Evolutionary conservation across 2,329 filamentous ascomycete species (phyloP).

Genomic region (Arthroderma uncinatum): DNA sequence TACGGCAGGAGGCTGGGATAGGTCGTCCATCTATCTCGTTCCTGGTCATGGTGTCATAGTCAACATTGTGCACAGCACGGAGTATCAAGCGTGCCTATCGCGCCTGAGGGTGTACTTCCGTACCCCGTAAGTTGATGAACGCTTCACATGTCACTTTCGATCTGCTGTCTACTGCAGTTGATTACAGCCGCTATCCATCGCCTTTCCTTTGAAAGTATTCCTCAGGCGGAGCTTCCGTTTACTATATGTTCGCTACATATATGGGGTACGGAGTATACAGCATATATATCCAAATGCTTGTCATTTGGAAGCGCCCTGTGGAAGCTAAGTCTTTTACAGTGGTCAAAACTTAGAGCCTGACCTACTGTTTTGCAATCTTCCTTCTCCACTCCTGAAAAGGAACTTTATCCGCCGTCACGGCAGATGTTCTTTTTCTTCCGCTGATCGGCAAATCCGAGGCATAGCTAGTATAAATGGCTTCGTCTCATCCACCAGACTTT

Average conservation of each 20-base stretch:
- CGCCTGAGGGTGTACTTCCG: background rate
- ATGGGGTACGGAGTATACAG: too few species aligned
- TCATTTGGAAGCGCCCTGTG: too few species aligned
- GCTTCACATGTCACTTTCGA: background rate
- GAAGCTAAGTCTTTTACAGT: too few species aligned
- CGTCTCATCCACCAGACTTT: background rate
- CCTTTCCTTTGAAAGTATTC: background rate
- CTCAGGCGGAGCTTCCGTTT: too few species aligned
- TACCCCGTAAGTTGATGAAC: background rate
- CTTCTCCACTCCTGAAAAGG: background rate
- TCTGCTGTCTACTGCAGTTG: background rate
- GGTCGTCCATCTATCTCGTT: background rate
- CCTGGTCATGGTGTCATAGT: background rate
- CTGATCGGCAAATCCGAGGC: constrained; percentile 1
- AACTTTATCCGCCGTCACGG: background rate
- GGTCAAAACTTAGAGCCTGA: background rate
- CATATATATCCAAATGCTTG: too few species aligned
- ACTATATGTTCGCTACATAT: too few species aligned
- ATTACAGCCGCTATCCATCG: background rate
- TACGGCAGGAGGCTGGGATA: background rate
- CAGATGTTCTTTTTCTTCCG: constrained; percentile 1
- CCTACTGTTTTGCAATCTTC: background rate
- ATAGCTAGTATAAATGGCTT: background rate
- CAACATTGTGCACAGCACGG: background rate
- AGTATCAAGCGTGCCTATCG: background rate